Evolutionary conservation across 345 rosid species (phyloP).

Genomic region (Populus davidiana): DNA sequence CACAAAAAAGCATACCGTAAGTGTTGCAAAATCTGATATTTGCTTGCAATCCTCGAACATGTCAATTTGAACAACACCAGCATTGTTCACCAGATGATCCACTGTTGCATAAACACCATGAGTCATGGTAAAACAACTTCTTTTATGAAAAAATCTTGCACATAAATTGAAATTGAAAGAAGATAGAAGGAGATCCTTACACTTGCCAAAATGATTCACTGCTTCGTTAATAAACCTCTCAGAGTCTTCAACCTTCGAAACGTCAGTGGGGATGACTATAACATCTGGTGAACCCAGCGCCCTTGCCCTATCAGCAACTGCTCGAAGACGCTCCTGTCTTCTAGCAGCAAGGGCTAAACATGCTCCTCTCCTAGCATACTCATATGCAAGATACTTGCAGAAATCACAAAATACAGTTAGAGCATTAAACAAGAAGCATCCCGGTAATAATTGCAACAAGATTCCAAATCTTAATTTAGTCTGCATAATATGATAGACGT

Average conservation of each 20-base stretch:
- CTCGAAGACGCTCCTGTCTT: constrained; percentile 24
- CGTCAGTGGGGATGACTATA: constrained; percentile 23
- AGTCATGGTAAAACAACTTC: background rate
- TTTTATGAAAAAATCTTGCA: background rate
- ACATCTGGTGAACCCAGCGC: constrained; percentile 32
- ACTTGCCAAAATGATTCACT: constrained; percentile 28
- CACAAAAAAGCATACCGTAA: constrained; percentile 36
- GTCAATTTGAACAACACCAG: constrained; percentile 43
- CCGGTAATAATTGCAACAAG: background rate
- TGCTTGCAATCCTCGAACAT: constrained; percentile 42
- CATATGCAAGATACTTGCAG: constrained; percentile 37
- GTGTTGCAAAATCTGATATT: background rate
- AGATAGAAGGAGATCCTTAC: constrained; percentile 11
- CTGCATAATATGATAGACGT: no score
- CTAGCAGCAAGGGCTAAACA: constrained; percentile 35
- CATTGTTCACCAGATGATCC: constrained; percentile 72
- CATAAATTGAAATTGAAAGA: background rate
- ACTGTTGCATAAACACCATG: constrained; percentile 26
- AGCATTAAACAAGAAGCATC: background rate
- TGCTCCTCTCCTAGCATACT: constrained; percentile 40
- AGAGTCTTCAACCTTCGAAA: constrained; percentile 27
- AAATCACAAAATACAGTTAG: background rate
- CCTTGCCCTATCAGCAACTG: constrained; percentile 22
- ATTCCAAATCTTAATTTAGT: background rate
- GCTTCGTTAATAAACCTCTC: constrained; percentile 17